Evolutionary conservation across 139 green algal genomes (phyloP), one percentile per base, ranked within the genome.

Genomic region (Bryopsis sp.): DNA sequence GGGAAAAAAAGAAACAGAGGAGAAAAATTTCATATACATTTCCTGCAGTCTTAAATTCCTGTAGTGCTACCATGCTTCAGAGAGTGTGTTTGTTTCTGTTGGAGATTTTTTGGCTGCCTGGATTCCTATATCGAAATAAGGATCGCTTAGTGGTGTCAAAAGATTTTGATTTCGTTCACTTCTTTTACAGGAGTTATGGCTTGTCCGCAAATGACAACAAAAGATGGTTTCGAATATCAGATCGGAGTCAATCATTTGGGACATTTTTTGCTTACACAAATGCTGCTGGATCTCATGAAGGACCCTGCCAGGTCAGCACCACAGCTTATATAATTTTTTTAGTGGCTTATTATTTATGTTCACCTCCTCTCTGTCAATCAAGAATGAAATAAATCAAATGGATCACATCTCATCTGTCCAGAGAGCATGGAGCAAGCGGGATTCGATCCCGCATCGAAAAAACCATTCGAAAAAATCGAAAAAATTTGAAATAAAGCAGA

Each of bases 211-310:
- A 73, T 81, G 77, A 28, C 32, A 0, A 93, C 89, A 6, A 74
- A 77, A 47, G 83, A 96, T 15, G 90, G 88, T 15, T 88, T 88
- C 39, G 89, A 96, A 78, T 76, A 84, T 22, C 78, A 83, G 69
- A 70, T 87, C 4, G 81, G 78, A 1, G 72, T 80, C 19, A 93
- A 90, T 65, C 84, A 90, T 67, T 62, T 93, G 22, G 81, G 85
- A 0, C 89, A 93, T 78, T 95, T 91, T 64, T 54, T 86, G 32
- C 79, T 93, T 8, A 94, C 89, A 0, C 72, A 65, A 24, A 54
- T 74, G 33, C 75, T 96, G 70, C 73, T 90, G 37, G 88, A 85
- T 2, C 57, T 76, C 34, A 61, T 95, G 38, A 74, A 72, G 57
- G 50, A 79, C 3, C 36, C 72, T 28, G 37, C 60, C 33, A 82